Evolutionary conservation across 306 rosid species (phyloP), one percentile per base, ranked within the genome.

Genomic region (Trifolium pratense): DNA sequence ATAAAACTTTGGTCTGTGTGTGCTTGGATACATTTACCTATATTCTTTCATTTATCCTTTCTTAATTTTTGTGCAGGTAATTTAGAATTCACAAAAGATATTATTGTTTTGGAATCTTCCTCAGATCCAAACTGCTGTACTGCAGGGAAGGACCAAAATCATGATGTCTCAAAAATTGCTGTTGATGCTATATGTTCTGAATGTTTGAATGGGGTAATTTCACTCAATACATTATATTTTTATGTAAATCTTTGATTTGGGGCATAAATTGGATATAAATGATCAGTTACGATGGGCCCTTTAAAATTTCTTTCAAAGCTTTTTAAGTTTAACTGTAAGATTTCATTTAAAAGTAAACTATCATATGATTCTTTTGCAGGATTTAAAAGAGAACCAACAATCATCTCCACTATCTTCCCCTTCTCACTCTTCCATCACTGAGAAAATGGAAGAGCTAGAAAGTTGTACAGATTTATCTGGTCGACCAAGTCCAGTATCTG

Each of bases 401-500:
- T 79, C 85, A 71, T 84, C 97, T 82, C 87, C 87, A 32, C 26
- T 56, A 3, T 65, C 57, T 40, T 84, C 93, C 70, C 90, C 88
- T 70, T 76, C 90, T 21, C 73, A 80, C 75, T 83, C 86, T 72
- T 74, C 73, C 20, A 26, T 79, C 48, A 18, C 69, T 36, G 82
- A 73, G 75, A 79, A 80, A 73, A 78, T 29, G 75, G 89, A 79
- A 70, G 91, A 82, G 69, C 52, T 76, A 43, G 96, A 87, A 68
- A 77, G 73, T 25, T 36, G 60, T 58, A 20, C 68, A 3, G 90
- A 87, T 68, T 70, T 71, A 66, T 90, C 85, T 5, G 97, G 86
- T 72, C 80, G 90, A 70, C 98, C 94, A 16, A 94, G 98, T 75
- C 97, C 98, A 32, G 86, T 94, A 48, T 94, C 98, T 32, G 90